Evolutionary conservation across 805 yeast species (phyloP).

Genomic region (Candida anglica): DNA sequence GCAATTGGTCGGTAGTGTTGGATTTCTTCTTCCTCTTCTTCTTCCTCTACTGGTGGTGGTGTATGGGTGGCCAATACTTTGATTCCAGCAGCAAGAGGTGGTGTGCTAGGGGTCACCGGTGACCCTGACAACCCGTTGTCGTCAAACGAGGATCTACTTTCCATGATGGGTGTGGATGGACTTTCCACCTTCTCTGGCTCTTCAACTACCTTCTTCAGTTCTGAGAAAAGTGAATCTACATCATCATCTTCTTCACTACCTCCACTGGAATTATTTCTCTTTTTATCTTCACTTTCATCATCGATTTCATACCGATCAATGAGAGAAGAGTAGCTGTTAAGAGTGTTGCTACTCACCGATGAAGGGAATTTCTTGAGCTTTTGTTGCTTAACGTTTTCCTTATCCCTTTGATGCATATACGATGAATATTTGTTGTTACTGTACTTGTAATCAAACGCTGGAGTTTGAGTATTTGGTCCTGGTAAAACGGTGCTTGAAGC

Average conservation of each 20-base stretch:
- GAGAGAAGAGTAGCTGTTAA: conserved; percentile 22
- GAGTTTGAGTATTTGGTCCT: conserved; percentile 14
- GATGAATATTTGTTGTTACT: conserved; percentile 12
- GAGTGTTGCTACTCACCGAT: conserved; percentile 15
- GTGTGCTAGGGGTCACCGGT: conserved; percentile 1
- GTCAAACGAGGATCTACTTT: conserved; percentile 3
- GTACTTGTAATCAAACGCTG: too few relatives aligned
- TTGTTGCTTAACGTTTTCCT: not conserved
- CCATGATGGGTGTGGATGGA: conserved; percentile 12
- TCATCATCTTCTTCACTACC: too few relatives aligned
- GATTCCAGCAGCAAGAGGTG: not conserved
- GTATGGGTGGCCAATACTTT: not conserved
- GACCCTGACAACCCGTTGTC: not conserved
- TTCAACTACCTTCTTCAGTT: conserved; percentile 6
- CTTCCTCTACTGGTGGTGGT: not conserved
- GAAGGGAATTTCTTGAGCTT: conserved; percentile 1
- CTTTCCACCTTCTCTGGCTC: not conserved
- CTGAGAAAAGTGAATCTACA: conserved; percentile 9
- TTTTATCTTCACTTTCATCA: conserved; percentile 4
- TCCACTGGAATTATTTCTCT: not conserved
- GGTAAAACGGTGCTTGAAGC: conserved; percentile 3
- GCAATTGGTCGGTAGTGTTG: not conserved
- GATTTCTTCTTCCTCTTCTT: not conserved
- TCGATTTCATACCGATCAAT: conserved; percentile 26
- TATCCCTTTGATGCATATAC: conserved; percentile 9